These are phyloP conservation scores for Gentiana dahurica DNA, from an alignment of 257 asterid species.

Conservation along the genomic window DNA sequence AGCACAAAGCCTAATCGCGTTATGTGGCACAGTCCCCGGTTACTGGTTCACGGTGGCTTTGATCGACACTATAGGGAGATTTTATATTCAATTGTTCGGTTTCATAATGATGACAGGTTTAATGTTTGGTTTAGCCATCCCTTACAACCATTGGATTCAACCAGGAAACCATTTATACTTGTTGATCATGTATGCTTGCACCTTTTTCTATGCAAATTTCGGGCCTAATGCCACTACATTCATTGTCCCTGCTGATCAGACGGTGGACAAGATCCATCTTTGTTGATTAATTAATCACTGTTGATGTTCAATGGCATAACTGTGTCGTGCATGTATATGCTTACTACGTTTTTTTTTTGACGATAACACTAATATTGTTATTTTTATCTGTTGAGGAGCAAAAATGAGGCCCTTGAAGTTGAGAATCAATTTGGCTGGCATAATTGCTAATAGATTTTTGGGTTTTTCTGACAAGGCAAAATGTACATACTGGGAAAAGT, in stretches of 20 bases:
- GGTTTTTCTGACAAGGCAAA: no score
- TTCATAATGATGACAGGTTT: conserved; percentile 28
- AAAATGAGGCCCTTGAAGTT: no score
- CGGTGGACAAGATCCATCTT: no score
- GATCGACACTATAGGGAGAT: conserved; percentile 24
- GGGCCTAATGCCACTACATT: conserved; percentile 31
- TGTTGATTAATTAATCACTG: no score
- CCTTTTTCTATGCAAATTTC: conserved; percentile 31
- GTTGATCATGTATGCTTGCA: conserved; percentile 19
- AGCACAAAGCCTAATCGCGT: conserved; percentile 37
- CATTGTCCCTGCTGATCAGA: conserved; percentile 29
- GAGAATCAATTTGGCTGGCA: no score
- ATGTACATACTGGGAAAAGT: no score
- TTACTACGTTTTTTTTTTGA: no score
- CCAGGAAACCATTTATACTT: conserved; percentile 25
- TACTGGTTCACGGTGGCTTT: conserved; percentile 32
- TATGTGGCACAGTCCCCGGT: conserved; percentile 47
- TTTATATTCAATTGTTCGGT: conserved; percentile 19
- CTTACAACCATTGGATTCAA: conserved; percentile 26
- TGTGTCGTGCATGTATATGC: no score
- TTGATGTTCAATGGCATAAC: no score
- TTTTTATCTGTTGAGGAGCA: no score
- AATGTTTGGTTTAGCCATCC: conserved; percentile 28
- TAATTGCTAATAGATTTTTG: no score
- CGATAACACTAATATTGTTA: no score